Evolutionary conservation across 345 rosid species (phyloP).

Genomic region (Reutealis trisperma): DNA sequence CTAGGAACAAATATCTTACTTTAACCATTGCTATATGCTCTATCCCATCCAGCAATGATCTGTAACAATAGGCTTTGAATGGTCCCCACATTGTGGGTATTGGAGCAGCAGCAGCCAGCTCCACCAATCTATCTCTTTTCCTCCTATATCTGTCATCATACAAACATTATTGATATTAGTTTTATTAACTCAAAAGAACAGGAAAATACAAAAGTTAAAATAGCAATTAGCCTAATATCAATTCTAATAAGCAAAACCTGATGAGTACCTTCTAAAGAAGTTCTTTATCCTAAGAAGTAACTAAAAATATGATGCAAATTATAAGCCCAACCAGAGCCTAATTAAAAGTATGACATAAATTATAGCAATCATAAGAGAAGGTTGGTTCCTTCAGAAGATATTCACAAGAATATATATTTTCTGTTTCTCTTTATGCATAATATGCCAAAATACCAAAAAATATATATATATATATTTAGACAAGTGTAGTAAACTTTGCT

Average conservation of each 20-base stretch:
- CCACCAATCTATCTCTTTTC: slow-evolving; percentile 33
- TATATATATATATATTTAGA: neutral
- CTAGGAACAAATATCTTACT: slow-evolving; percentile 18
- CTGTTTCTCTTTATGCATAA: neutral
- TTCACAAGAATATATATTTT: neutral
- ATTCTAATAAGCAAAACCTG: neutral
- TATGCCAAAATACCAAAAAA: neutral
- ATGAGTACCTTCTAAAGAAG: neutral
- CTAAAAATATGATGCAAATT: neutral
- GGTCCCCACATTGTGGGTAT: slow-evolving; percentile 41
- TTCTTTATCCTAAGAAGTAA: neutral
- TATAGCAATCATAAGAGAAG: neutral
- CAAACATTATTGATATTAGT: neutral
- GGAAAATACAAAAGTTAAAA: neutral
- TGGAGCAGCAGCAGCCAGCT: slow-evolving; percentile 31
- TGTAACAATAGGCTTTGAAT: slow-evolving; percentile 35
- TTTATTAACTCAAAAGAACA: neutral
- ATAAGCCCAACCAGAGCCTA: neutral
- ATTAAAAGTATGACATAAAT: neutral
- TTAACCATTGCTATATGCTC: slow-evolving; percentile 42
- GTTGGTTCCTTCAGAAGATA: neutral
- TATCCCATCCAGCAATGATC: slow-evolving; percentile 30
- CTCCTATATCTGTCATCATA: slow-evolving; percentile 26
- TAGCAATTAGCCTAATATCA: neutral
- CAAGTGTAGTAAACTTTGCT: neutral